Conservation (phyloP, 495 filamentous ascomycete species). For the Penicillium dipodomyicola region DNA sequence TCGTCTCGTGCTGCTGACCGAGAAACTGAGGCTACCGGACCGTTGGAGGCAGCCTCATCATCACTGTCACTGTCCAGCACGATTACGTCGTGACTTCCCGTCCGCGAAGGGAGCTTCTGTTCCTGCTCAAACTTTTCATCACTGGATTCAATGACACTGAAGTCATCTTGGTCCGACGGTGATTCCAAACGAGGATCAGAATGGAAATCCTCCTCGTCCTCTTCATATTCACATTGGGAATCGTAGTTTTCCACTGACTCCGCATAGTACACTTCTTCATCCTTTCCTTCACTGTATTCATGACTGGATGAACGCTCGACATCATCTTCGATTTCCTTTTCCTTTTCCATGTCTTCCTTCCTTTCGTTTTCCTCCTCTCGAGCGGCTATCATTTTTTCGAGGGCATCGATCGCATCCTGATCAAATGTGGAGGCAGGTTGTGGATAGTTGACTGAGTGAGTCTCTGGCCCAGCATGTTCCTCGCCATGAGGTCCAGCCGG, state of each 20-base stretch:
- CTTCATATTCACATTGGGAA: constrained; percentile 6
- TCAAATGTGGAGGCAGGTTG: neutral
- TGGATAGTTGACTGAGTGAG: neutral
- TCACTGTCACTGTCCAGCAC: constrained; percentile 47
- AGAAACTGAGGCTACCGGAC: neutral
- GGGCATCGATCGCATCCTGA: constrained; percentile 6
- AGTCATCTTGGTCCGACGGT: constrained; percentile 19
- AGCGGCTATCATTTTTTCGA: constrained; percentile 1
- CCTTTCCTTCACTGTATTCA: neutral
- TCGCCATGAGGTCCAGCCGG: neutral
- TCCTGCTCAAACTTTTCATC: constrained; percentile 12
- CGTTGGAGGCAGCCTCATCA: constrained; percentile 31
- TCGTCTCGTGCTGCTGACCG: neutral
- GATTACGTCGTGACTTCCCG: constrained; percentile 34
- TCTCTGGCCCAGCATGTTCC: neutral
- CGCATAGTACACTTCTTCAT: constrained; percentile 8
- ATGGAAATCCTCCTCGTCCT: neutral
- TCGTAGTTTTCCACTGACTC: constrained; percentile 7
- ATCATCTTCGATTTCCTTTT: neutral
- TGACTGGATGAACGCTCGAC: neutral
- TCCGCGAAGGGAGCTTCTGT: constrained; percentile 1
- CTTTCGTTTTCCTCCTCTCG: neutral
- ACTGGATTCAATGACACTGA: constrained; percentile 8
- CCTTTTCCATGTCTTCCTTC: neutral
- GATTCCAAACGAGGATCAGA: neutral